Evolutionary conservation across 2,329 filamentous ascomycete species (phyloP), one percentile per base, ranked within the genome.

Genomic region (Sarocladium kiliense): DNA sequence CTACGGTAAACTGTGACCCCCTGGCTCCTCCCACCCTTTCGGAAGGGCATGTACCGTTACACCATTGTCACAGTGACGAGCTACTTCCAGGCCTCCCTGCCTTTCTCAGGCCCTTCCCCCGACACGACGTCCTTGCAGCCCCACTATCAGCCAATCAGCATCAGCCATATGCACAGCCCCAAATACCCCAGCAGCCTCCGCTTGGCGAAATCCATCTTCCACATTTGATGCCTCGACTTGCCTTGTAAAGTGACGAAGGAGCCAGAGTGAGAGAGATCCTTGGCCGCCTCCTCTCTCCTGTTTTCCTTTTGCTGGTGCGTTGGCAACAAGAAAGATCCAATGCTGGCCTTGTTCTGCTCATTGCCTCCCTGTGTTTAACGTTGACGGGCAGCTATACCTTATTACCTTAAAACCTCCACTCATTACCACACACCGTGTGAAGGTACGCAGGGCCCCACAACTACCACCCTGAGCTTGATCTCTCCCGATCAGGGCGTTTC

Each of bases 351-450:
- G 30, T 25, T 16, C 41, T 45, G 41, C 41, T 45, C 9, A n/a
- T n/a, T n/a, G n/a, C n/a, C n/a, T n/a, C n/a, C n/a, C n/a, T n/a
- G n/a, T n/a, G n/a, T n/a, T n/a, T n/a, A n/a, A n/a, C n/a, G n/a
- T n/a, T n/a, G n/a, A n/a, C n/a, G n/a, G n/a, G n/a, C n/a, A n/a
- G n/a, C n/a, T n/a, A n/a, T n/a, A n/a, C n/a, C n/a, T n/a, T n/a
- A n/a, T 47, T 47, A 47, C 44, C 44, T 47, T 47, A 47, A 27
- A 30, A 47, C 23, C 23, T 47, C 27, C 44, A 23, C 44, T 47
- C 27, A 51, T 51, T 51, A 21, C n/a, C 26, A 49, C 26, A 45
- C n/a, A 45, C 41, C 21, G 21, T 19, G 36, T 16, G 7, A 19
- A 39, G 36, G 36, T 39, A 6, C 36, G n/a, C 12, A 39, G 18